A percentile compares a stretch with the other conserved stretches of the same genome.
Evolutionary conservation across 2,329 filamentous ascomycete species (phyloP).

Genomic region (Fusarium multiceps): DNA sequence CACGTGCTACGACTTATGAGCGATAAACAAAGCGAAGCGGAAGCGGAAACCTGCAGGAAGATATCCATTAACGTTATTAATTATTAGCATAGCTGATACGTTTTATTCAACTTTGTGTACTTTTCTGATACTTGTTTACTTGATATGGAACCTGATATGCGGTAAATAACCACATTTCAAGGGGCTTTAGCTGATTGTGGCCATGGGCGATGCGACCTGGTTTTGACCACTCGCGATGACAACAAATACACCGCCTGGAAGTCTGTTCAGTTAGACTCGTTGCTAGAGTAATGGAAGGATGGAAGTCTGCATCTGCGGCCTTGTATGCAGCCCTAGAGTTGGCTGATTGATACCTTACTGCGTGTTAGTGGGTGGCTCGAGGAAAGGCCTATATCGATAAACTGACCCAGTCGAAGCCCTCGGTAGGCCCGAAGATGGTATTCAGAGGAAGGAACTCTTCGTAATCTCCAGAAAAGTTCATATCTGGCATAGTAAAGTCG

Average conservation of each 20-base stretch:
- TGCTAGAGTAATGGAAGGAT: slow-evolving; percentile 16
- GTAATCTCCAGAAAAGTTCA: slow-evolving; percentile 44
- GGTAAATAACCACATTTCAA: not conserved
- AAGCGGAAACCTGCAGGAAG: slow-evolving; percentile 38
- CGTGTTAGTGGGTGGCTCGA: slow-evolving; percentile 7
- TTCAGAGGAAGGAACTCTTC: slow-evolving; percentile 53
- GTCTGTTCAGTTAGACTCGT: not conserved
- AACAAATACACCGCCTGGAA: slow-evolving; percentile 8
- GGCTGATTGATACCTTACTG: slow-evolving; percentile 46
- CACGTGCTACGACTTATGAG: slow-evolving; percentile 47
- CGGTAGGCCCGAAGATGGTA: slow-evolving; percentile 49
- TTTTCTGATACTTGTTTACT: not conserved
- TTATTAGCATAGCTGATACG: slow-evolving; percentile 10
- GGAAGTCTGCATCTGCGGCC: not conserved
- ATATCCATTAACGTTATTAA: slow-evolving; percentile 44
- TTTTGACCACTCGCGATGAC: slow-evolving; percentile 26
- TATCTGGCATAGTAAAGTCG: slow-evolving; percentile 25
- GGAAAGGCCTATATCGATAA: not conserved
- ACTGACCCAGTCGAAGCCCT: slow-evolving; percentile 56
- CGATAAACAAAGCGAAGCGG: slow-evolving; percentile 43
- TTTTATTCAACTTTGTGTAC: slow-evolving; percentile 4
- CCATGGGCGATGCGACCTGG: slow-evolving; percentile 24
- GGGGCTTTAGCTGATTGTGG: not conserved
- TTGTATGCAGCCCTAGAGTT: slow-evolving; percentile 32
- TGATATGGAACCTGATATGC: not conserved